Evolutionary conservation across 768 basidiomycete genomes (phyloP).

Genomic region (Collybia sordida): DNA sequence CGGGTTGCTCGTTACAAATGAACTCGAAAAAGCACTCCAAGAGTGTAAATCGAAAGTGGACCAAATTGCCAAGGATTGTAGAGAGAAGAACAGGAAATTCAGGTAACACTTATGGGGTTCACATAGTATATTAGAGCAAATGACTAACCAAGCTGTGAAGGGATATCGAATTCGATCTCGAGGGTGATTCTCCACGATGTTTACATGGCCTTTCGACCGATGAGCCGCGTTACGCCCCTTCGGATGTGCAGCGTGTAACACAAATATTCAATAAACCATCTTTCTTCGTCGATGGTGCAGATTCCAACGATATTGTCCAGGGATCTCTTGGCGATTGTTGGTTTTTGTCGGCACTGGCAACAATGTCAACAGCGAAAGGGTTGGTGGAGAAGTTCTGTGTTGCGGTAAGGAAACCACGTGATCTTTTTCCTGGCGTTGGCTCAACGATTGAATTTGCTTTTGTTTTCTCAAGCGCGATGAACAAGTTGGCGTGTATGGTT

Average conservation of each 20-base stretch:
- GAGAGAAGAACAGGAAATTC: conserved; percentile 48
- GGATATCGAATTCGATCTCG: conserved; percentile 57
- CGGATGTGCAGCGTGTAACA: conserved; percentile 46
- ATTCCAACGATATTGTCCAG: conserved; percentile 46
- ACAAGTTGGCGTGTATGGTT: conserved; percentile 53
- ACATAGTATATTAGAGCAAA: not conserved
- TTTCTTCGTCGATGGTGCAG: conserved; percentile 46
- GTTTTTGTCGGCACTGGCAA: conserved; percentile 52
- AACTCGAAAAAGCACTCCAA: conserved; percentile 44
- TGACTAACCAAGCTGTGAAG: conserved; percentile 20
- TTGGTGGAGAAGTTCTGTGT: conserved; percentile 55
- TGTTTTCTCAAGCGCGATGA: conserved; percentile 39
- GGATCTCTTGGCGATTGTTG: conserved; percentile 54
- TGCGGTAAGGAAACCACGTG: conserved; percentile 29
- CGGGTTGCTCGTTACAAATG: conserved; percentile 41
- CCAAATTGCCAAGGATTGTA: conserved; percentile 44
- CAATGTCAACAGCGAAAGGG: conserved; percentile 41
- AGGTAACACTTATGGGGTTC: conserved; percentile 28
- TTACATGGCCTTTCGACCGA: conserved; percentile 33
- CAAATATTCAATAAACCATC: conserved; percentile 52
- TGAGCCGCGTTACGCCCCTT: conserved; percentile 20
- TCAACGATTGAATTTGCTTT: not conserved
- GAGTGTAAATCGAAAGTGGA: conserved; percentile 45
- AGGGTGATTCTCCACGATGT: conserved; percentile 37
- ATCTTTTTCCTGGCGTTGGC: not conserved